Conservation (phyloP, 2,329 filamentous ascomycete species). For the Talaromyces sp. region DNA sequence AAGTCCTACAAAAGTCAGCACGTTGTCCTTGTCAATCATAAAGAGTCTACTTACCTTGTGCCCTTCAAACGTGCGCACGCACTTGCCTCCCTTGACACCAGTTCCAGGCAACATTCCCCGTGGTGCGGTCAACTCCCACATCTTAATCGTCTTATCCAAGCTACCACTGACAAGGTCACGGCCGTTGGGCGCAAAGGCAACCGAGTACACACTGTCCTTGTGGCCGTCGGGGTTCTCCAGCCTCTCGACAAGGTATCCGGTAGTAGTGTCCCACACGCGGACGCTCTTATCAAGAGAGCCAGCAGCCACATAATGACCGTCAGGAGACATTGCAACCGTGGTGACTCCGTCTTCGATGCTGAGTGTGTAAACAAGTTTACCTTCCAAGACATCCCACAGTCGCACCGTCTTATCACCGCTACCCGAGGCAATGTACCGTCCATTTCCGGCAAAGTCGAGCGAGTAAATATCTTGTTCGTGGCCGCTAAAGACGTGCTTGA, state of each 20-base stretch:
- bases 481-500: conserved; percentile 89
- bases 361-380: conserved; percentile 74
- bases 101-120: conserved; percentile 61
- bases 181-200: conserved; percentile 91
- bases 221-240: conserved; percentile 91
- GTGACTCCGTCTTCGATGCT: conserved; percentile 96
- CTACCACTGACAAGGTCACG: conserved; percentile 90
- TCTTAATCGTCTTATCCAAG: conserved; percentile 97
- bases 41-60: conserved; percentile 64
- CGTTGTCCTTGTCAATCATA: not conserved
- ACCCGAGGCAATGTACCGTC: conserved; percentile 89
- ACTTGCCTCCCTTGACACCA: conserved; percentile 78
- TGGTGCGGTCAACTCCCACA: conserved; percentile 86
- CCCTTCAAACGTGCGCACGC: conserved; percentile 93
- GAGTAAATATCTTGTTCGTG: conserved; percentile 99
- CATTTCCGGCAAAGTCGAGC: conserved; percentile 88
- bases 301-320: conserved; percentile 88
- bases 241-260: conserved; percentile 80
- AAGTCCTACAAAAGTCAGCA: conserved; percentile 63
- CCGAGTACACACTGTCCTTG: conserved; percentile 94
- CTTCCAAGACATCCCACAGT: conserved; percentile 89
- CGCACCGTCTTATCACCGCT: conserved; percentile 92
- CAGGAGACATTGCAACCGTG: conserved; percentile 93
- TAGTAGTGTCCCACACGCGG: conserved; percentile 88
- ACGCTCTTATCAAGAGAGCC: conserved; percentile 97